Conservation (phyloP, 768 basidiomycete species). For the Tricholoma matsutake region DNA sequence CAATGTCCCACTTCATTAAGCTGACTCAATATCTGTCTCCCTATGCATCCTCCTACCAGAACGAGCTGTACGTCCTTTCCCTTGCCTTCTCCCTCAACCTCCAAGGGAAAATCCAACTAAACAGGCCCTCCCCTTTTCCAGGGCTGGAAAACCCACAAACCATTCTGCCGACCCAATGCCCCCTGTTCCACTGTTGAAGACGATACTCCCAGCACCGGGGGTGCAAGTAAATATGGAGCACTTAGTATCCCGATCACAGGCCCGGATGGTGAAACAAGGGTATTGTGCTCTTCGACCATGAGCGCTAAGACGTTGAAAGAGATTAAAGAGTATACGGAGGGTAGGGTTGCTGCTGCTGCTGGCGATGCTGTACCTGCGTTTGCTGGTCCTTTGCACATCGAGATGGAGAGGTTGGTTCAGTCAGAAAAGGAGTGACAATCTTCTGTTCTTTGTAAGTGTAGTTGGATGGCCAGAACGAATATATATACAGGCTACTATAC, state of each 20-base stretch:
- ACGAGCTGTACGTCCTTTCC: conserved; percentile 6
- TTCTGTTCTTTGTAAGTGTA: too few species aligned
- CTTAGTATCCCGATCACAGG: conserved; percentile 25
- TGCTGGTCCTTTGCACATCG: too few species aligned
- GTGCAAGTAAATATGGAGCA: conserved; percentile 10
- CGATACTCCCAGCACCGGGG: conserved; percentile 6
- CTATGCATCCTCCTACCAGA: neutral
- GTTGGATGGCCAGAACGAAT: too few species aligned
- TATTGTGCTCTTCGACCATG: conserved; percentile 27
- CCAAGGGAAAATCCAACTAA: too few species aligned
- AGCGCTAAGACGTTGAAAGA: conserved; percentile 27
- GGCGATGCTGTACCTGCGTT: too few species aligned
- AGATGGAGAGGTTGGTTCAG: too few species aligned
- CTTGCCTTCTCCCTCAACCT: too few species aligned
- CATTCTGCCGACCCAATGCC: conserved; percentile 30
- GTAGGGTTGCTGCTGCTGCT: too few species aligned
- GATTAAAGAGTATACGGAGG: conserved; percentile 2
- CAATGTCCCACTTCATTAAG: neutral
- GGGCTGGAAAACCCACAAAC: conserved; percentile 37
- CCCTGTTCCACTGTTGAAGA: conserved; percentile 29
- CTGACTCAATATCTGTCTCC: neutral
- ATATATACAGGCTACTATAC: too few species aligned
- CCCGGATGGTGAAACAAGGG: conserved; percentile 19
- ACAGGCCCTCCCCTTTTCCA: neutral
- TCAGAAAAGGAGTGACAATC: too few species aligned